These are phyloP conservation scores for Corymbia citriodora DNA, from an alignment of 441 rosid genomes.

Conservation along the genomic window DNA sequence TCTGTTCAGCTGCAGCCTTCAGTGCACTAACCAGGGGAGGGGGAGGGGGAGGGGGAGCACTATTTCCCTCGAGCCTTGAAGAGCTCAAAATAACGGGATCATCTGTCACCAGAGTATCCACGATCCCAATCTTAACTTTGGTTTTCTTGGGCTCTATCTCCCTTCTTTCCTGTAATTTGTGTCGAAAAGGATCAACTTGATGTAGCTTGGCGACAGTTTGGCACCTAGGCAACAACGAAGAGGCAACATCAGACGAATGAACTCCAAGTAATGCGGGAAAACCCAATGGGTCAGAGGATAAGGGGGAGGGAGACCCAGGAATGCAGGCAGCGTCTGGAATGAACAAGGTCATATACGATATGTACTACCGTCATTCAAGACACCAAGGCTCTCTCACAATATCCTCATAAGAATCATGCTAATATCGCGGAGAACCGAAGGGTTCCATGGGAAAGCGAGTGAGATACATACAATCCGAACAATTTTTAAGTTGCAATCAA, in stretches of 20 bases:
- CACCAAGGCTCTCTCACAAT: neutral
- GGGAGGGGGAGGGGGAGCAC: conserved; percentile 10
- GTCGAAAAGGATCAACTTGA: neutral
- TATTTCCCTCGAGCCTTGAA: neutral
- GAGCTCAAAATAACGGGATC: conserved; percentile 5
- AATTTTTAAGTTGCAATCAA: neutral
- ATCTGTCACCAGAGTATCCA: neutral
- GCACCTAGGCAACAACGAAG: neutral
- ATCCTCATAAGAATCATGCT: neutral
- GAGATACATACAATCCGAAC: neutral
- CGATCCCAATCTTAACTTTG: neutral
- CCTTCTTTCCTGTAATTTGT: neutral
- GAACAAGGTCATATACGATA: neutral
- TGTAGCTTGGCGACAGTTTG: neutral
- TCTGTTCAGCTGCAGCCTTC: conserved; percentile 34
- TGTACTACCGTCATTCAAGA: neutral
- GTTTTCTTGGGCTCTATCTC: neutral
- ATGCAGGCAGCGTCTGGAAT: neutral
- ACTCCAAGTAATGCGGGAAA: neutral
- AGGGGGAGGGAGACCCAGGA: neutral
- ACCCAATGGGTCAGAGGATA: neutral
- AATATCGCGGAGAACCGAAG: neutral
- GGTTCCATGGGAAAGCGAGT: neutral
- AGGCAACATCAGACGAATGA: neutral
- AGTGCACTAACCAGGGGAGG: conserved; percentile 52